Evolutionary conservation across 176 grass and related monocot genomes (phyloP).

Genomic region (Carex myosuroides): DNA sequence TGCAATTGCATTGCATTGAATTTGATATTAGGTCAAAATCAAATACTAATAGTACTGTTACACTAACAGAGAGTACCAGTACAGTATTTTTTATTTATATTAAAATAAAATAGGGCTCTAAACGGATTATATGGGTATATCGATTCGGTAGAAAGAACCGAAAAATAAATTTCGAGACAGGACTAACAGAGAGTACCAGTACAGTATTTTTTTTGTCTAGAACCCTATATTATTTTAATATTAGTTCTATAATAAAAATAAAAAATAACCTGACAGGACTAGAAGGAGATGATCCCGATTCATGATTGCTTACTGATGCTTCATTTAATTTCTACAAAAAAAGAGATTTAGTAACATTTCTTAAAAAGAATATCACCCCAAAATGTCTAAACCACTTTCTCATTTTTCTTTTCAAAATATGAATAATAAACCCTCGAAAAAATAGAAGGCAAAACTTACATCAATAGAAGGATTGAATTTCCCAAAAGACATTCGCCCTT

Average conservation of each 20-base stretch:
- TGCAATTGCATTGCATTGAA: conserved; percentile 25
- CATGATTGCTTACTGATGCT: conserved; percentile 31
- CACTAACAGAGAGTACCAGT: too few relatives aligned
- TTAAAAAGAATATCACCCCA: not conserved
- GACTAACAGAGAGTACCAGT: too few relatives aligned
- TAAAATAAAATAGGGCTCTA: too few relatives aligned
- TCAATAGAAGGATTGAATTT: conserved; percentile 86
- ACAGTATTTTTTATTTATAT: too few relatives aligned
- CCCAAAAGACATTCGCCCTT: conserved; percentile 85
- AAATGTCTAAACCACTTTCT: not conserved
- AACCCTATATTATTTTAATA: too few relatives aligned
- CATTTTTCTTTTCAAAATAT: conserved; percentile 1
- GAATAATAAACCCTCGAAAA: conserved; percentile 17
- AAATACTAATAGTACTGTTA: too few relatives aligned
- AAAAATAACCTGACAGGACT: conserved; percentile 24
- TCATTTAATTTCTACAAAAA: conserved; percentile 95
- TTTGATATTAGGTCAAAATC: not conserved
- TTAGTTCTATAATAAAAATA: too few relatives aligned
- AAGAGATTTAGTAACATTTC: not conserved
- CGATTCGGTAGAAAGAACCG: too few relatives aligned
- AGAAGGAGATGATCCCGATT: conserved; percentile 42
- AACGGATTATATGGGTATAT: too few relatives aligned
- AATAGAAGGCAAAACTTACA: conserved; percentile 39
- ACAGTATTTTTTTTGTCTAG: too few relatives aligned
- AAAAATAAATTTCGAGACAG: too few relatives aligned